Evolutionary conservation across 495 filamentous ascomycete genomes (phyloP).

Genomic region (Xylaria cubensis): DNA sequence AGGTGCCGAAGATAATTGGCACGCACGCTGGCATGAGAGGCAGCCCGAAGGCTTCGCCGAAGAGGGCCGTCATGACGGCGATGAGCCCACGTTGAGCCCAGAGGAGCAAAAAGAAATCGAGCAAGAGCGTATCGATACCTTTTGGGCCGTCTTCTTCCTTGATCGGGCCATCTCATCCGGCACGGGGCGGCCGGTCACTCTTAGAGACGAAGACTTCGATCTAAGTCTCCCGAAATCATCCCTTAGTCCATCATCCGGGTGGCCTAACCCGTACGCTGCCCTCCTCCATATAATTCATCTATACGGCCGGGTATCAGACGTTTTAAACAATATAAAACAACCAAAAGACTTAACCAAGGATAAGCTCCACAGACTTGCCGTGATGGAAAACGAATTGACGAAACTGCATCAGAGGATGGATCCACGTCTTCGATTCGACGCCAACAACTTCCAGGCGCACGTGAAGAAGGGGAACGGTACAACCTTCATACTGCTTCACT

Average conservation of each 20-base stretch:
- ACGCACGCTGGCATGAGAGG: constrained; percentile 47
- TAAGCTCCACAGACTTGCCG: constrained; percentile 68
- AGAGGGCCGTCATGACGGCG: constrained; percentile 45
- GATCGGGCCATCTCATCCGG: constrained; percentile 86
- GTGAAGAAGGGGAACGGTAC: constrained; percentile 78
- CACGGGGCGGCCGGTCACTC: constrained; percentile 78
- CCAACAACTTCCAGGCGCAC: constrained; percentile 77
- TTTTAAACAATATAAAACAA: constrained; percentile 82
- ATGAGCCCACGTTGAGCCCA: constrained; percentile 50
- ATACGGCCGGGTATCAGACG: constrained; percentile 80
- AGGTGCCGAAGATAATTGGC: constrained; percentile 61
- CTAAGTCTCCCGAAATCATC: constrained; percentile 70
- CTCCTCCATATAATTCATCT: constrained; percentile 83
- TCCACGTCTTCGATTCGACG: constrained; percentile 76
- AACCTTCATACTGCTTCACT: constrained; percentile 86
- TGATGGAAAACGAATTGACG: constrained; percentile 79
- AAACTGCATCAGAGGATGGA: constrained; percentile 79
- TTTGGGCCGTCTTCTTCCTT: constrained; percentile 86
- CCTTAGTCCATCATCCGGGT: constrained; percentile 64
- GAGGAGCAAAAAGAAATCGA: constrained; percentile 66
- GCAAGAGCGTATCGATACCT: constrained; percentile 79
- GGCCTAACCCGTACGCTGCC: constrained; percentile 78
- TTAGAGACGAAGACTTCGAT: constrained; percentile 83
- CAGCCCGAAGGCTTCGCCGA: constrained; percentile 42
- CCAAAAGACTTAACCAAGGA: constrained; percentile 75